Conservation (phyloP, 2,329 filamentous ascomycete genomes). For the Colletotrichum sojae region DNA sequence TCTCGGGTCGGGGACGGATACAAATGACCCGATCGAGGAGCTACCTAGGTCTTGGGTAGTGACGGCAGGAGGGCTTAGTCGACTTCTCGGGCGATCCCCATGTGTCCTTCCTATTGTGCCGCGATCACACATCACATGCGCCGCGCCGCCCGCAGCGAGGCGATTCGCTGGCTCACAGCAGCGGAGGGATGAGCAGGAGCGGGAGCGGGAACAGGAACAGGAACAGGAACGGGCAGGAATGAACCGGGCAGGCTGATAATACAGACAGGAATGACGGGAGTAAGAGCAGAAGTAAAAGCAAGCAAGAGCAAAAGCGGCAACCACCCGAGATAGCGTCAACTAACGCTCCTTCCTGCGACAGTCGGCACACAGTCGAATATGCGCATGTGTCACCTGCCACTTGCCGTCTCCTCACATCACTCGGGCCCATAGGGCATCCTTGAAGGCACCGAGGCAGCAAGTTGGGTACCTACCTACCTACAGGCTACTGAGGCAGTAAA, state of each 20-base stretch:
- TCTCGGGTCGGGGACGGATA: constrained; percentile 28
- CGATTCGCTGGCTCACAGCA: constrained; percentile 1
- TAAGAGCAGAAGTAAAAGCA: background rate
- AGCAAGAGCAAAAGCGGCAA: background rate
- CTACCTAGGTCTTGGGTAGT: background rate
- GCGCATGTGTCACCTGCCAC: constrained; percentile 26
- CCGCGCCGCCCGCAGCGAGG: constrained; percentile 12
- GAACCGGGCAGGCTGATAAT: too few species aligned
- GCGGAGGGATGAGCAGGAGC: background rate
- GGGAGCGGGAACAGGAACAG: background rate
- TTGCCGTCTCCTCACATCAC: constrained; percentile 3
- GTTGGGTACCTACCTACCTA: too few species aligned
- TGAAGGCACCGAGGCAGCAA: too few species aligned
- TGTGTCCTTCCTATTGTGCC: constrained; percentile 34
- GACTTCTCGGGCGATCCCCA: constrained; percentile 21
- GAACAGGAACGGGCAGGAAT: background rate
- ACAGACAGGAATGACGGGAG: background rate
- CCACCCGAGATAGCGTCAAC: constrained; percentile 9
- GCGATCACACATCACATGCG: constrained; percentile 5
- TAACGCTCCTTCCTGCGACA: background rate
- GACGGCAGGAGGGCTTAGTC: constrained; percentile 14
- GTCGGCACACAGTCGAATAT: background rate
- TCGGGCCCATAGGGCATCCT: too few species aligned
- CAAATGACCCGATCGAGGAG: constrained; percentile 28
- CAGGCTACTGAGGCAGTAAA: background rate